phyloP scores from a whole-genome alignment of 2,329 filamentous ascomycete genomes.

The Gaeumannomyces tritici region DNA sequence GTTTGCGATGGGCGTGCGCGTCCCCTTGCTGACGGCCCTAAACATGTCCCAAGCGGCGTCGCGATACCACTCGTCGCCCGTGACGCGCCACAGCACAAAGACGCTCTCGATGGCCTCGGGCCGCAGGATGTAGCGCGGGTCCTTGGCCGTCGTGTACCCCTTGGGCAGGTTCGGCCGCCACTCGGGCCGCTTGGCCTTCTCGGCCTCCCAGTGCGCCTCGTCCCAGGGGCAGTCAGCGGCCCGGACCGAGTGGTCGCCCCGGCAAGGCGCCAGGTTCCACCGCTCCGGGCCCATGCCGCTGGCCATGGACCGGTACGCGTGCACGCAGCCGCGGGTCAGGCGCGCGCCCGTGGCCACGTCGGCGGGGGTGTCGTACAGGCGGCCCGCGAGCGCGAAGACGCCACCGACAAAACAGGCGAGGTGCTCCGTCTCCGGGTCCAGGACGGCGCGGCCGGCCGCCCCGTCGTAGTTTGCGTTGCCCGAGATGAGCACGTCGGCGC shows the following conservation, averaged over 20 bases:
- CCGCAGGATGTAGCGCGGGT: slow-evolving; percentile 42
- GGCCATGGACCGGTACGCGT: slow-evolving; percentile 46
- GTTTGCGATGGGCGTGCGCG: slow-evolving; percentile 17
- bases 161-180: not conserved
- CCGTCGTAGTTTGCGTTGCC: slow-evolving; percentile 25
- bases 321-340: slow-evolving; percentile 53
- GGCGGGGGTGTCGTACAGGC: slow-evolving; percentile 42
- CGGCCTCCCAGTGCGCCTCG: not conserved
- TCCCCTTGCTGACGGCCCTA: slow-evolving; percentile 56
- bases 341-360: slow-evolving; percentile 47
- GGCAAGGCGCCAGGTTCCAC: slow-evolving; percentile 33
- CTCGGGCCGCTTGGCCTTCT: not conserved
- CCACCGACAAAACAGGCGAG: slow-evolving; percentile 63
- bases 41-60: slow-evolving; percentile 77
- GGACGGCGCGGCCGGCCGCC: slow-evolving; percentile 17
- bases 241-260: slow-evolving; percentile 6
- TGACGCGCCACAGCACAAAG: slow-evolving; percentile 73
- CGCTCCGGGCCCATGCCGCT: slow-evolving; percentile 53
- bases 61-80: slow-evolving; percentile 59
- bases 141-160: slow-evolving; percentile 12
- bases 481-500: slow-evolving; percentile 51
- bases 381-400: slow-evolving; percentile 58
- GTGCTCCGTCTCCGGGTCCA: slow-evolving; percentile 37
- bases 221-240: not conserved
- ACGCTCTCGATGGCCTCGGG: slow-evolving; percentile 68